Conservation (phyloP, 371 early-diverging fungal species). For the Smittium culicis region DNA sequence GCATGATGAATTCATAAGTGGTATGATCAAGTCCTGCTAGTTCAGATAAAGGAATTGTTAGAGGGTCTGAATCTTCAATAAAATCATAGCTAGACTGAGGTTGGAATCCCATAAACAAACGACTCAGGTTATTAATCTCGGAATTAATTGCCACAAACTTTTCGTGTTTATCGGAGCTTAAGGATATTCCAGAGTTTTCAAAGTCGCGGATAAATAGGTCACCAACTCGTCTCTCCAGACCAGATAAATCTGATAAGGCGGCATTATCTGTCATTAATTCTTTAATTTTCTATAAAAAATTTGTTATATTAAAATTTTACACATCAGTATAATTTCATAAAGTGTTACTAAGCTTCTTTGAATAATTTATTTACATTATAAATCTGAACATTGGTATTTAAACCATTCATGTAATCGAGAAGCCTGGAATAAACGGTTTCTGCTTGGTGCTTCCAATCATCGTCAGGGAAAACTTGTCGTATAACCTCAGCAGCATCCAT, state of each 20-base stretch:
- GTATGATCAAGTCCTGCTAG: conserved; percentile 11
- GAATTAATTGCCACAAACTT: conserved; percentile 71
- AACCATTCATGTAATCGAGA: conserved; percentile 71
- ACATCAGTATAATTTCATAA: too few species aligned
- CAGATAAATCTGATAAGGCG: conserved; percentile 38
- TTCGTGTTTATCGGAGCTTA: conserved; percentile 46
- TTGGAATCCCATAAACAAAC: conserved; percentile 45
- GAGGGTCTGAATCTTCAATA: neutral
- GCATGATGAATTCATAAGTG: conserved; percentile 17
- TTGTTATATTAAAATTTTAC: neutral
- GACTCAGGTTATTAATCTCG: conserved; percentile 59
- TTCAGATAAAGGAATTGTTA: neutral
- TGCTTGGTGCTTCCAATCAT: conserved; percentile 51
- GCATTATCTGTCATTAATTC: conserved; percentile 41
- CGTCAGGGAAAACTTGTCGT: conserved; percentile 78
- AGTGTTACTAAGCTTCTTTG: too few species aligned
- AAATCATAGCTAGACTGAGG: neutral
- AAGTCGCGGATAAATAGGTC: conserved; percentile 76
- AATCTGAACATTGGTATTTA: conserved; percentile 79
- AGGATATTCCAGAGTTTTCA: conserved; percentile 85
- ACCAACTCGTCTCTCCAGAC: conserved; percentile 66
- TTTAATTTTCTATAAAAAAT: conserved; percentile 40
- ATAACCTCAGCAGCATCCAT: conserved; percentile 87
- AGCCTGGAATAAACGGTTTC: conserved; percentile 60
- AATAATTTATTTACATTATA: conserved; percentile 38